These are phyloP conservation scores for Fallopia convolvulus DNA, from an alignment of 148 eudicot species.

Conservation along the genomic window DNA sequence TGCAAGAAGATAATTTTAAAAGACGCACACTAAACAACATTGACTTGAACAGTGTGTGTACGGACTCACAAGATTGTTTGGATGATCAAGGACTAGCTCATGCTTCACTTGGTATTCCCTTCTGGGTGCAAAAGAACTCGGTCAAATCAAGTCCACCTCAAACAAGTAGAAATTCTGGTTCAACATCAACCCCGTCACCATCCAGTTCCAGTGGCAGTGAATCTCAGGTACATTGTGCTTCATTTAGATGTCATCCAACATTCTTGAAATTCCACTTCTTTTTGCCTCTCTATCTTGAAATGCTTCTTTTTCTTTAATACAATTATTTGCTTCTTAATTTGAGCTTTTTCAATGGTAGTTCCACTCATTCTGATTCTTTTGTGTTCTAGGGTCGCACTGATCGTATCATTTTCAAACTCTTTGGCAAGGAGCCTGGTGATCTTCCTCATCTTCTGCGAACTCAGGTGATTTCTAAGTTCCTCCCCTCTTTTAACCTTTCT, in stretches of 20 bases:
- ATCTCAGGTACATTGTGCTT: slow-evolving; percentile 47
- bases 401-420: slow-evolving; percentile 83
- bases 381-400: slow-evolving; percentile 70
- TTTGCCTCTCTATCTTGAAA: not conserved
- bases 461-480: slow-evolving; percentile 43
- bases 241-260: not conserved
- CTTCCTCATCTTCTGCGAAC: slow-evolving; percentile 59
- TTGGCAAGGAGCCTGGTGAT: slow-evolving; percentile 88
- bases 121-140: slow-evolving; percentile 35
- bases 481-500: slow-evolving; percentile 4
- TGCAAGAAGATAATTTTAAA: slow-evolving; percentile 18
- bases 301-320: not conserved
- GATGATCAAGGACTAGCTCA: slow-evolving; percentile 27
- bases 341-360: not conserved
- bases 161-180: slow-evolving; percentile 66
- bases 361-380: not conserved
- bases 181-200: slow-evolving; percentile 48
- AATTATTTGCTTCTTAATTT: not conserved
- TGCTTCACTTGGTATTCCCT: slow-evolving; percentile 24
- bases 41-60: slow-evolving; percentile 70
- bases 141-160: slow-evolving; percentile 70
- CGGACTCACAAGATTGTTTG: slow-evolving; percentile 53
- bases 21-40: slow-evolving; percentile 33
- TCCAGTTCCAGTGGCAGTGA: slow-evolving; percentile 82
- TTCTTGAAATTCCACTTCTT: not conserved